These are phyloP conservation scores for Toxicodendron radicans DNA, from an alignment of 345 rosid species.

Conservation along the genomic window DNA sequence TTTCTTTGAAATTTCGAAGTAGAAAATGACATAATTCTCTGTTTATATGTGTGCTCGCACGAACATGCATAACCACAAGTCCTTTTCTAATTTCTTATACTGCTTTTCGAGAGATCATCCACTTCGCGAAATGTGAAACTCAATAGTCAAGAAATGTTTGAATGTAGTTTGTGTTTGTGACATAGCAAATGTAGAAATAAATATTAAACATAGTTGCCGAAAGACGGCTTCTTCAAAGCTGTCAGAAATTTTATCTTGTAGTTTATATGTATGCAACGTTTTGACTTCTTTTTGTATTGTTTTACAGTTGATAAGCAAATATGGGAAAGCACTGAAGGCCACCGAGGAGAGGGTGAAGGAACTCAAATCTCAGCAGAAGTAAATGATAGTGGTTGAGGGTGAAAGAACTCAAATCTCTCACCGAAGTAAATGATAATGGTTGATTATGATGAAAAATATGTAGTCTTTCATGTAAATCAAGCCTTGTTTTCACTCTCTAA, in stretches of 20 bases:
- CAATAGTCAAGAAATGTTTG: neutral
- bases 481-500: neutral
- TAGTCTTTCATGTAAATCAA: constrained; percentile 13
- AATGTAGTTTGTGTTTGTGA: neutral
- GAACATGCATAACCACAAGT: neutral
- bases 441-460: constrained; percentile 37
- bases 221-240: neutral
- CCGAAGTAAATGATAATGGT: constrained; percentile 24
- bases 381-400: constrained; percentile 35
- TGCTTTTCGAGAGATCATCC: neutral
- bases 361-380: constrained; percentile 63
- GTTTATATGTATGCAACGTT: too few species aligned
- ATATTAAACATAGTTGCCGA: neutral
- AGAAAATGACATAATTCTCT: neutral
- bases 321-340: constrained; percentile 72
- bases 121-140: too few species aligned
- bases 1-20: neutral
- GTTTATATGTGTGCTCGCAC: neutral
- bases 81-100: neutral
- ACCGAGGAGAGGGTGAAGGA: constrained; percentile 86
- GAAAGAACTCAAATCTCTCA: constrained; percentile 76
- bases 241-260: neutral
- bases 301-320: constrained; percentile 62
- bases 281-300: neutral
- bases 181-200: neutral